Evolutionary conservation across 768 basidiomycete species (phyloP), one percentile per base, ranked within the genome.

Genomic region (Tephrocybe sp.): DNA sequence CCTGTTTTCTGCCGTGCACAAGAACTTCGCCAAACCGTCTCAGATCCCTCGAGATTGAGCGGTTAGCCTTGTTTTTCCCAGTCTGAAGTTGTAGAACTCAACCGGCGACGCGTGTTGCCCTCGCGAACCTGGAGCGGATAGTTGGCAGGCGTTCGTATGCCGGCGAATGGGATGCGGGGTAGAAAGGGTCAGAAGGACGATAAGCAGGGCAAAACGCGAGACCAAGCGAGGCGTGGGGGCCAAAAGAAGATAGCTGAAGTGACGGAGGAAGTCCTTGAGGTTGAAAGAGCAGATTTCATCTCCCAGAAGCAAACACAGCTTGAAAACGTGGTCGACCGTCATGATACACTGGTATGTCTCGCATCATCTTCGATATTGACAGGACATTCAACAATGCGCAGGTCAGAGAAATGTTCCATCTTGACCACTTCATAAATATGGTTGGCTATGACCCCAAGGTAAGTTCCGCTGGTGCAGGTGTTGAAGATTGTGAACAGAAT

Each of bases 401-500:
- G 87, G 77, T 96, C 42, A 82, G 94, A 53, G 92, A 98, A 68
- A 75, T 82, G 52, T 98, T 95, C 67, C 94, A 98, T 63, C 76
- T 96, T 68, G 87, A 94, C 57, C 75, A 86, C 51, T 95, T 88
- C 63, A 79, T 83, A 2, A 84, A 80, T 21, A 75, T 96, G 73
- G 69, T 93, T 30, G 76, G 74, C 17, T 98, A 84, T 65, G 79
- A 95, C 67, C 94, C 93, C 8, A 66, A 73, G 67, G 88, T 89
- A 55, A 32, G 81, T 63, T 47, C 5, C 17, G n/a, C 45, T 47
- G 1, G 10, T 42, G 8, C 45, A 15, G 25, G 24, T 15, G 33
- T n/a, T 3, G 17, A 4, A 28, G 37, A n/a, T 14, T 21, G 10
- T 38, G n/a, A n/a, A n/a, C n/a, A n/a, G n/a, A n/a, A n/a, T n/a